Conservation (phyloP, 83 land plant genomes). For the Diphasiastrum complanatum region DNA sequence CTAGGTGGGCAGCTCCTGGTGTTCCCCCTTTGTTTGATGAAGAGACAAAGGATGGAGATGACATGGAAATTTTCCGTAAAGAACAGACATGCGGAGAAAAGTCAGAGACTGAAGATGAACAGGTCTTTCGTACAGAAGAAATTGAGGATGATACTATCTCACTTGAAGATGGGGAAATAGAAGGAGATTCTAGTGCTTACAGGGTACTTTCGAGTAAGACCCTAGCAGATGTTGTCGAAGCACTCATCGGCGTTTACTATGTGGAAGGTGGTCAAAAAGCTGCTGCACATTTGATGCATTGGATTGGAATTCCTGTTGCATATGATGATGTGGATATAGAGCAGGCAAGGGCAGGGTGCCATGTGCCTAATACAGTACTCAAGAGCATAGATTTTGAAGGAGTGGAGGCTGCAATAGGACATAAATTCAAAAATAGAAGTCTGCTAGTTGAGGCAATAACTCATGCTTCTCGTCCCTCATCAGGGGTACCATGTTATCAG, state of each 20-base stretch:
- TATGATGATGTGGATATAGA: constrained; percentile 54
- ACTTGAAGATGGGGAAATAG: constrained; percentile 92
- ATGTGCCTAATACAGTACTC: constrained; percentile 64
- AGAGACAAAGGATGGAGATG: constrained; percentile 63
- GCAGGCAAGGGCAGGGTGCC: constrained; percentile 35
- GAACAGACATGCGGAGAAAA: constrained; percentile 15
- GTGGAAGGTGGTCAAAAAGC: constrained; percentile 91
- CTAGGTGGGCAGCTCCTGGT: constrained; percentile 99
- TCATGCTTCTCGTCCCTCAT: constrained; percentile 96
- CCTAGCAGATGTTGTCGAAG: constrained; percentile 98
- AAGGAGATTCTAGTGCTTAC: constrained; percentile 83
- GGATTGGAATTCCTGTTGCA: constrained; percentile 91
- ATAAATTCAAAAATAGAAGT: constrained; percentile 52
- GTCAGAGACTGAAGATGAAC: constrained; percentile 13
- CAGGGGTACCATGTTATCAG: constrained; percentile 95
- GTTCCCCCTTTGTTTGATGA: constrained; percentile 98
- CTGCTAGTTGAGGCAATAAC: constrained; percentile 92
- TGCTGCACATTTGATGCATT: constrained; percentile 88
- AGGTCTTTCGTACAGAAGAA: background rate
- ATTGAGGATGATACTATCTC: constrained; percentile 37
- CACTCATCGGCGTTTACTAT: constrained; percentile 91
- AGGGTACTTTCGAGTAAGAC: constrained; percentile 97
- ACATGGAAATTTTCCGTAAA: constrained; percentile 36
- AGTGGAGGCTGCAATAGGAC: constrained; percentile 54
- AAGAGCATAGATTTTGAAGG: constrained; percentile 72